Base-by-base conservation (phyloP, 306 rosid species). In the Castanopsis chinensis region DNA sequence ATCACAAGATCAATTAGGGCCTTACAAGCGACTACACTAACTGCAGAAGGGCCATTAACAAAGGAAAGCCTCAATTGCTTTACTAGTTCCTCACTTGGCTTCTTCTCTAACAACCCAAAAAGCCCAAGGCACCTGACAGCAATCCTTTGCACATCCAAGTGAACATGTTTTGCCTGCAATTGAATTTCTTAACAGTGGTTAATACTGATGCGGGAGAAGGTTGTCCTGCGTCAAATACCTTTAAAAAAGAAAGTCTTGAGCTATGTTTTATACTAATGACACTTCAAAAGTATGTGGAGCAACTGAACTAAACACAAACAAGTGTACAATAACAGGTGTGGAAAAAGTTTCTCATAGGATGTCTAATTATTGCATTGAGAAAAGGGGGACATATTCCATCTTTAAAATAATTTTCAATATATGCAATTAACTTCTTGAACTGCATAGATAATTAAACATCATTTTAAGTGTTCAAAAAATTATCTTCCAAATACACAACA, bases 111-210 rank as follows among this genome's bases (percentile, higher is more conserved):
- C 89, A 95, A 87, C 33, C 97, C 99, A 84, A 88, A 95, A 76
- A 93, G 96, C 58, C 97, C 99, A 55, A 95, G 92, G 80, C 99
- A 91, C 85, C 98, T 91, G 71, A 91, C 53, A 12, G 97, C 88
- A 75, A 93, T 90, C 87, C 97, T 90, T 83, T 92, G 97, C 81
- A 93, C 98, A 76, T 93, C 98, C 80, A 91, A 83, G 78, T 93
- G 90, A 78, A 86, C 87, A 86, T 95, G 99, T 86, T 89, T 95
- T 60, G 93, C 97, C 99, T 94, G 80, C 86, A 88, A 72, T 78
- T 82, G 88, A 69, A 80, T 72, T 59, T 75, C 85, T 81, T 45
- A 79, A 14, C 63, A 41, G 78, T 51, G 60, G 67, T 56, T 49
- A 74, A 51, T 18, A 41, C 45, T 41, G 45, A 8, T 41, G 12